Conservation (phyloP, 2,329 filamentous ascomycete species). For the Aspergillus jensenii region DNA sequence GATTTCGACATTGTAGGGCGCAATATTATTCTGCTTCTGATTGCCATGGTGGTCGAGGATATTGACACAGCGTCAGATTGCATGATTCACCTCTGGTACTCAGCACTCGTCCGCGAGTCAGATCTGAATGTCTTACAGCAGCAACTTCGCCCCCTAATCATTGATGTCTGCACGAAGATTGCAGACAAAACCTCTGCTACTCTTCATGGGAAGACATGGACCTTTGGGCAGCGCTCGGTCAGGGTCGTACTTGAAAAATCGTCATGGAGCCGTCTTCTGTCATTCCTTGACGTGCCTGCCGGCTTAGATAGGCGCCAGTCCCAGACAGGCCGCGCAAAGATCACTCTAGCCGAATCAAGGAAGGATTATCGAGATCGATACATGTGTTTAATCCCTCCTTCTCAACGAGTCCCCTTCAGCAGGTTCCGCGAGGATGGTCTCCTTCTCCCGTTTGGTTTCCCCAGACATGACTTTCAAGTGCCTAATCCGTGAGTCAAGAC, state of each 20-base stretch:
- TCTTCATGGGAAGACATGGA: slow-evolving; percentile 36
- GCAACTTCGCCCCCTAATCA: slow-evolving; percentile 31
- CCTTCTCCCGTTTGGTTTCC: slow-evolving; percentile 42
- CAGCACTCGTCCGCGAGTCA: slow-evolving; percentile 31
- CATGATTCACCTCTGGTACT: slow-evolving; percentile 52
- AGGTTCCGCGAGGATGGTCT: slow-evolving; percentile 41
- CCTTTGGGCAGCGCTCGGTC: slow-evolving; percentile 22
- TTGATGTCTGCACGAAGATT: slow-evolving; percentile 23
- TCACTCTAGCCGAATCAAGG: slow-evolving; percentile 30
- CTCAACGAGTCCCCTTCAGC: slow-evolving; percentile 25
- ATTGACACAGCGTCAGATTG: slow-evolving; percentile 24
- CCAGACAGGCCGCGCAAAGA: slow-evolving; percentile 19
- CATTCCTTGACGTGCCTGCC: slow-evolving; percentile 26
- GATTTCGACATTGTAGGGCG: slow-evolving; percentile 40
- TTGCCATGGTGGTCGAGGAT: slow-evolving; percentile 23
- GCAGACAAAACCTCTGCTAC: not conserved
- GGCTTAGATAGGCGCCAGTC: slow-evolving; percentile 25
- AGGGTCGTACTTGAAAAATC: slow-evolving; percentile 31
- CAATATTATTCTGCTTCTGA: slow-evolving; percentile 43
- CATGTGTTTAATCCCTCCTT: slow-evolving; percentile 23
- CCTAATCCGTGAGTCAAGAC: slow-evolving; percentile 44
- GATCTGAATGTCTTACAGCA: slow-evolving; percentile 25
- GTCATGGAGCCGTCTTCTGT: slow-evolving; percentile 32
- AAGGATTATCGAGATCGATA: slow-evolving; percentile 36
- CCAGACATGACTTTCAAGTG: slow-evolving; percentile 28